A percentile compares a stretch with the other conserved stretches of the same genome.
phyloP scores from a whole-genome alignment of 177 flowering plant genomes.

The Vitis hybrid region DNA sequence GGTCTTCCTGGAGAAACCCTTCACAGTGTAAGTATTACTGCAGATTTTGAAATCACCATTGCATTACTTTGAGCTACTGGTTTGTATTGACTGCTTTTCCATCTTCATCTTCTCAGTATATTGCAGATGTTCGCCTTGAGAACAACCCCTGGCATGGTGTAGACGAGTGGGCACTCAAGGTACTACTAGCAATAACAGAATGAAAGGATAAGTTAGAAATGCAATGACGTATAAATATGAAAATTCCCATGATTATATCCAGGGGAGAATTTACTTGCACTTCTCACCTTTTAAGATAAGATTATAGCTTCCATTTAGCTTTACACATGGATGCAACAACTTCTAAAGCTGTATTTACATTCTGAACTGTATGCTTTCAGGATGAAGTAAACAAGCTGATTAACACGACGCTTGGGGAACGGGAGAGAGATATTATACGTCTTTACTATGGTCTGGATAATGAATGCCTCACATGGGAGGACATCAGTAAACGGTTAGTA shows the following conservation, averaged over 20 bases:
- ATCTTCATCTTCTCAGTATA: conserved; percentile 47
- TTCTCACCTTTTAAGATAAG: too few relatives aligned
- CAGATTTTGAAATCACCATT: too few relatives aligned
- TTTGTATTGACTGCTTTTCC: background rate
- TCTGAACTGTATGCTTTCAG: conserved; percentile 34
- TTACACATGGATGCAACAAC: background rate
- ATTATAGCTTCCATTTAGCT: too few relatives aligned
- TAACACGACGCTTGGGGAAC: conserved; percentile 52
- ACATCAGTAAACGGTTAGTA: conserved; percentile 87
- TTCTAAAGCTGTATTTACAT: background rate
- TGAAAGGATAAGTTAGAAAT: too few relatives aligned
- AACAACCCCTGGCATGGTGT: conserved; percentile 94
- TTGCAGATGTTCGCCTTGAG: conserved; percentile 75
- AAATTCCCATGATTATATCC: too few relatives aligned
- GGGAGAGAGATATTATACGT: conserved; percentile 83
- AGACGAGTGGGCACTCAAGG: conserved; percentile 85
- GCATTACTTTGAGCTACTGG: too few relatives aligned
- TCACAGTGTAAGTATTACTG: conserved; percentile 70
- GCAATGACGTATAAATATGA: too few relatives aligned
- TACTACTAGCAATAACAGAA: conserved; percentile 20
- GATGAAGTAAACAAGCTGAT: conserved; percentile 83
- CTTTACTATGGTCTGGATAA: conserved; percentile 88
- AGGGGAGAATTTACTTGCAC: too few relatives aligned
- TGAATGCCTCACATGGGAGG: conserved; percentile 96
- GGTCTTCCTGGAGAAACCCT: conserved; percentile 92